Conservation (phyloP, 805 yeast genomes). For the Grigorovia transvaalensis region DNA sequence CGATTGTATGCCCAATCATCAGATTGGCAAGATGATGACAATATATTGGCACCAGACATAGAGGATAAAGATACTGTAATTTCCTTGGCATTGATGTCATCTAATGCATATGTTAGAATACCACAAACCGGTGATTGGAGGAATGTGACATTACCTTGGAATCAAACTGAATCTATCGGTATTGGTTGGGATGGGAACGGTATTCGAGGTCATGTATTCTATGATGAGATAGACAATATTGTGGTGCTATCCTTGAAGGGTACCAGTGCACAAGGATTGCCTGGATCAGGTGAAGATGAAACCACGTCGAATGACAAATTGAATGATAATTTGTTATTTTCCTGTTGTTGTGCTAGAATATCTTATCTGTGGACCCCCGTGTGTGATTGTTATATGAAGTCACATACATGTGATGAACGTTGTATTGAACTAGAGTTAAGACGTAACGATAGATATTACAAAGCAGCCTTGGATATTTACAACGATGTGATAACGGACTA, state of each 20-base stretch:
- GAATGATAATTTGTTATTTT: constrained; percentile 81
- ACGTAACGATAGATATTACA: constrained; percentile 71
- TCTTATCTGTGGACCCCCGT: constrained; percentile 89
- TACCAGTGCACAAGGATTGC: constrained; percentile 71
- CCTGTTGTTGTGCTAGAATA: constrained; percentile 93
- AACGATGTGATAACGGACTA: constrained; percentile 56
- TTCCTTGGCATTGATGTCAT: constrained; percentile 71
- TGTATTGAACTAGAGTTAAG: constrained; percentile 73
- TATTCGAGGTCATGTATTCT: constrained; percentile 83
- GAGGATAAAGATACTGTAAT: constrained; percentile 65
- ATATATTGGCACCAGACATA: constrained; percentile 58
- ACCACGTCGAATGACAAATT: constrained; percentile 72
- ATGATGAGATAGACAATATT: constrained; percentile 42
- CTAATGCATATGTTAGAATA: constrained; percentile 77
- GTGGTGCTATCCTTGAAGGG: constrained; percentile 84
- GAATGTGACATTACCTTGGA: constrained; percentile 57
- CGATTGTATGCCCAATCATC: constrained; percentile 1
- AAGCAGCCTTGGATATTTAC: constrained; percentile 68
- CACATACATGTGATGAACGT: constrained; percentile 79
- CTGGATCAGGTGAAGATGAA: constrained; percentile 68
- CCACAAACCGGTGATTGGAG: constrained; percentile 83
- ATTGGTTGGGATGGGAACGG: constrained; percentile 88
- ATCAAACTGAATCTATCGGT: constrained; percentile 38
- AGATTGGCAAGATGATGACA: constrained; percentile 27
- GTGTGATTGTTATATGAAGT: constrained; percentile 79